Evolutionary conservation across 805 yeast species (phyloP), one percentile per base, ranked within the genome.

Genomic region (Nakazawaea siamensis): DNA sequence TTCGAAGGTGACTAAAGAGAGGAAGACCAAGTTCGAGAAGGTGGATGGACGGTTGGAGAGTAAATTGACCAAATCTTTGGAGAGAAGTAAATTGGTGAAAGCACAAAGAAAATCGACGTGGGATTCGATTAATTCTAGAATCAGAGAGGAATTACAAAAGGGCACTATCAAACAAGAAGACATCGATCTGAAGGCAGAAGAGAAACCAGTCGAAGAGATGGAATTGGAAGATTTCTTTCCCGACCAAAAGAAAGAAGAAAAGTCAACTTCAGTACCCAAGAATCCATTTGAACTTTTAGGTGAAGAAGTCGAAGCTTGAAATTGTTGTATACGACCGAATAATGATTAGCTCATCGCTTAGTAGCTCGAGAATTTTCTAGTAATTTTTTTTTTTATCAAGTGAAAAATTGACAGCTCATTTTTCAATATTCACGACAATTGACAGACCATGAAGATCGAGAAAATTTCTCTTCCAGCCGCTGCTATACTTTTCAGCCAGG

Each of bases 31-130:
- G 43, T 73, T 76, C 5, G 50, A 68, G 24, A 66, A 66, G 40
- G 44, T 76, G 18, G 66, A 66, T 18, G 83, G 80, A 23, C 67
- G 68, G 31, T 58, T 80, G 34, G 66, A 73, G 14, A 67, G 70
- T 29, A 81, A 80, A 51, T 78, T 80, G 27, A 71, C 71, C 43
- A 75, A 73, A 45, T 75, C 85, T 43, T 70, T 77, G 18, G 66
- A 68, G 31, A 68, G 85, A 49, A 78, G 84, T 16, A 76, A 66
- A 46, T 70, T 62, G 44, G 75, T 80, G 19, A 80, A 73, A 46
- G 59, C 54, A 15, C 64, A 80, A 9, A 66, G 92, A 54, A 80
- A 79, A 52, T 59, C 83, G 0, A 79, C 74, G 12, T 81, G 90
- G 92, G 87, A 80, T 33, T 59, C 65, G 29, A 77, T 79, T 36